A percentile compares a stretch with the other conserved stretches of the same genome.
These are phyloP conservation scores for Seiridium unicorne DNA, from an alignment of 2,329 filamentous ascomycete species.

Conservation along the genomic window DNA sequence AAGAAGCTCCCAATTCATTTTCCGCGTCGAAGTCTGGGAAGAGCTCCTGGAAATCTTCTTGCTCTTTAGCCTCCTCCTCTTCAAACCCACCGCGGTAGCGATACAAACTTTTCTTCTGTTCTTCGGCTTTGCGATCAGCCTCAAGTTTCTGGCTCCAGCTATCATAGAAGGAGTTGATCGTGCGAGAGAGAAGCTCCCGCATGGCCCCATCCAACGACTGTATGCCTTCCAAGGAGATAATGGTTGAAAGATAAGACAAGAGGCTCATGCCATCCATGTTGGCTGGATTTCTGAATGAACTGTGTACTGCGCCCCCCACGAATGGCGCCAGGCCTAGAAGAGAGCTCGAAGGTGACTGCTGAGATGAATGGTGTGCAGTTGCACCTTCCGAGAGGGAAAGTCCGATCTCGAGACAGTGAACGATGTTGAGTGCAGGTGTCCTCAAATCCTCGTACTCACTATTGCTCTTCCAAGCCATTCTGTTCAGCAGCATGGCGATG, in stretches of 20 bases:
- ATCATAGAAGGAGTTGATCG: slow-evolving; percentile 71
- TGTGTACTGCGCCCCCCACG: slow-evolving; percentile 46
- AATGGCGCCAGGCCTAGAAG: slow-evolving; percentile 54
- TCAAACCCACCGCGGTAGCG: slow-evolving; percentile 77
- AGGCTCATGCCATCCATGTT: slow-evolving; percentile 43
- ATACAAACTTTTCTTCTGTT: slow-evolving; percentile 75
- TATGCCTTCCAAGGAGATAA: slow-evolving; percentile 47
- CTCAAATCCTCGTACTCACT: slow-evolving; percentile 84
- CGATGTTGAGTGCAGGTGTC: slow-evolving; percentile 71
- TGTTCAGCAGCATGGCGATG: slow-evolving; percentile 66
- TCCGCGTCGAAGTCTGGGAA: slow-evolving; percentile 68
- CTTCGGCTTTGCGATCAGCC: slow-evolving; percentile 72
- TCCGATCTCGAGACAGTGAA: slow-evolving; percentile 77
- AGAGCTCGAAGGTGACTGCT: slow-evolving; percentile 20
- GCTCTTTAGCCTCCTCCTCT: slow-evolving; percentile 71
- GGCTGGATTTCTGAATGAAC: slow-evolving; percentile 17
- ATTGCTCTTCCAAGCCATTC: slow-evolving; percentile 65
- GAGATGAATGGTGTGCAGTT: slow-evolving; percentile 23
- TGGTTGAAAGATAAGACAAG: slow-evolving; percentile 44
- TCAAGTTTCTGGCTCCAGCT: slow-evolving; percentile 79
- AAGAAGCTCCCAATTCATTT: slow-evolving; percentile 30
- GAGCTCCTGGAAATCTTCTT: slow-evolving; percentile 73
- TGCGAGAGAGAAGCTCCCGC: slow-evolving; percentile 58
- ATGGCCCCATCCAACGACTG: slow-evolving; percentile 36
- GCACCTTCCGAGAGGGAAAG: slow-evolving; percentile 59